Conservation (phyloP, 1,284 basidiomycete species). For the Ganoderma boninense region DNA sequence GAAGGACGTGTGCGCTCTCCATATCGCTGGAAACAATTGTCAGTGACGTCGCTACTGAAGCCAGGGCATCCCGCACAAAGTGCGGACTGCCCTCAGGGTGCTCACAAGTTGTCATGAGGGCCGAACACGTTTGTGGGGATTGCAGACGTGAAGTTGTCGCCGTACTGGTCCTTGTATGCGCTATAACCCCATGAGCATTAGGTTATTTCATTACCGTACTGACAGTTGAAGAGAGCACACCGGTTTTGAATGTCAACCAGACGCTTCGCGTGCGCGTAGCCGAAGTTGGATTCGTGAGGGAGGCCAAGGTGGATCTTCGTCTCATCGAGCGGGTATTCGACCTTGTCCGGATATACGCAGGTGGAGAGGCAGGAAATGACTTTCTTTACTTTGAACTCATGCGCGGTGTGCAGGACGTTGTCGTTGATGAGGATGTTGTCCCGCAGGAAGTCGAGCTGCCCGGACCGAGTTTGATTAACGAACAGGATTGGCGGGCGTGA, state of each 20-base stretch:
- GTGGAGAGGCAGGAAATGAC: conserved; percentile 89
- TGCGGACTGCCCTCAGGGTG: conserved; percentile 9
- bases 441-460: conserved; percentile 83
- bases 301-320: conserved; percentile 88
- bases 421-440: conserved; percentile 94
- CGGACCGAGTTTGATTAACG: not conserved
- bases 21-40: conserved; percentile 65
- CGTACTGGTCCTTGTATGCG: conserved; percentile 91
- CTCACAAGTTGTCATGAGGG: conserved; percentile 81
- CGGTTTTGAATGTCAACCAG: conserved; percentile 93
- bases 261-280: conserved; percentile 93
- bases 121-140: conserved; percentile 95
- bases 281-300: conserved; percentile 91
- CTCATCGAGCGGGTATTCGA: conserved; percentile 90
- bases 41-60: conserved; percentile 15
- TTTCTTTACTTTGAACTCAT: conserved; percentile 71
- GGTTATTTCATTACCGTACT: not conserved
- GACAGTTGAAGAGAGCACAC: conserved; percentile 51
- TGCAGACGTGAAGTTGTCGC: conserved; percentile 89
- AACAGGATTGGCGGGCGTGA: not conserved
- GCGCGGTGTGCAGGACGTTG: conserved; percentile 81
- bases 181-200: conserved; percentile 46
- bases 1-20: conserved; percentile 91
- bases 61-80: conserved; percentile 8
- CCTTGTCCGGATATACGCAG: conserved; percentile 90